phyloP scores from a whole-genome alignment of 352 stramenopile genomes.

The Phytopythium aichiense region DNA sequence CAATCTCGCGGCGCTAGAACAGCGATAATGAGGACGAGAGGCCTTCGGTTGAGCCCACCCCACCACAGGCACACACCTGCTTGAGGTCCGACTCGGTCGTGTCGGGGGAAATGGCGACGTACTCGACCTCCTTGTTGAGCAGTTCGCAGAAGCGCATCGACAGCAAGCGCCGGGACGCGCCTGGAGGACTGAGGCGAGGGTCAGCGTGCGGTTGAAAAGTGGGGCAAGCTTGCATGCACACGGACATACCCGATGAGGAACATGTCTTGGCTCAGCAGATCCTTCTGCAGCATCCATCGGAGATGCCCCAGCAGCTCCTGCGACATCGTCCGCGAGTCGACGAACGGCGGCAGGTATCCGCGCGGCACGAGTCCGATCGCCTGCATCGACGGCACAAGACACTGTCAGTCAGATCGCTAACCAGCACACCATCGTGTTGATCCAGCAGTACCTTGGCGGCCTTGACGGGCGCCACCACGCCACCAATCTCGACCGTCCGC shows the following conservation, averaged over 20 bases:
- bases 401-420: not conserved
- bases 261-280: conserved; percentile 81
- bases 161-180: conserved; percentile 62
- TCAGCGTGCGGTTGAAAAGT: not conserved
- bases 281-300: conserved; percentile 87
- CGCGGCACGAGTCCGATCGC: conserved; percentile 48
- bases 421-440: not conserved
- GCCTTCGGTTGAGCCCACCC: no score
- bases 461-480: conserved; percentile 37
- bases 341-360: conserved; percentile 43
- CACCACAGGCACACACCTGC: conserved; percentile 33
- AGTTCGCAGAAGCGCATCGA: conserved; percentile 86
- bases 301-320: conserved; percentile 73
- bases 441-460: conserved; percentile 16
- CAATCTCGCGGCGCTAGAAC: conserved; percentile 59
- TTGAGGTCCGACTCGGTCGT: conserved; percentile 93
- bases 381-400: conserved; percentile 11
- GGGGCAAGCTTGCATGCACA: not conserved
- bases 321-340: conserved; percentile 29
- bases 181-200: conserved; percentile 45
- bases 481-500: conserved; percentile 55
- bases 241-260: conserved; percentile 72
- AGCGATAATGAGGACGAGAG: not conserved
- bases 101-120: conserved; percentile 91
- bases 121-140: conserved; percentile 82